A percentile compares a stretch with the other conserved stretches of the same genome.
Conservation (phyloP, 164 flowering plant genomes). For the Piper betle region DNA sequence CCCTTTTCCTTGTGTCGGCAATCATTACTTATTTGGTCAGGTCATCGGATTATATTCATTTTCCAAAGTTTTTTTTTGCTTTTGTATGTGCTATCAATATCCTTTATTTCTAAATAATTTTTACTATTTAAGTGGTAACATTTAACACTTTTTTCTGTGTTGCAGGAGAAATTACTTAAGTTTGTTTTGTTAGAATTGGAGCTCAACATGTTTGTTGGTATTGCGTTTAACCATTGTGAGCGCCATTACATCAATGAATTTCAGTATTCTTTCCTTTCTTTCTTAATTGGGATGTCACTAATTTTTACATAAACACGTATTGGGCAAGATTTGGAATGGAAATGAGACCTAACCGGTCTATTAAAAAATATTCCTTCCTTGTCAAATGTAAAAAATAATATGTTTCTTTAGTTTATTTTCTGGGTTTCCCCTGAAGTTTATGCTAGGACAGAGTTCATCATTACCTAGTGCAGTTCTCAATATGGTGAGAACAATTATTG, state of each 20-base stretch:
- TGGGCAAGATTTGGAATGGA: slow-evolving; percentile 79
- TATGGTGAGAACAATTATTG: neutral
- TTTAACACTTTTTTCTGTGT: slow-evolving; percentile 8
- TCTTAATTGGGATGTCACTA: slow-evolving; percentile 83
- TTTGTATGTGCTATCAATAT: too few species aligned
- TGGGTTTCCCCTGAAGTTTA: neutral
- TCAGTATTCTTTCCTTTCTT: slow-evolving; percentile 73
- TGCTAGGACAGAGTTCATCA: neutral
- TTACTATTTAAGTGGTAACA: neutral
- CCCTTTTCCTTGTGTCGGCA: too few species aligned
- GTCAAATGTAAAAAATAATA: neutral
- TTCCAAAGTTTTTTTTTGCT: too few species aligned
- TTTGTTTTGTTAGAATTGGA: slow-evolving; percentile 80
- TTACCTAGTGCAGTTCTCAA: neutral
- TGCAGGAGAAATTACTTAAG: slow-evolving; percentile 97
- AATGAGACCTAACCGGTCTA: slow-evolving; percentile 19
- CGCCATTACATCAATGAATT: slow-evolving; percentile 40
- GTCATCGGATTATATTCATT: too few species aligned
- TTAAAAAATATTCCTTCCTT: neutral
- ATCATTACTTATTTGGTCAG: too few species aligned
- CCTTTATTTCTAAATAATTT: too few species aligned
- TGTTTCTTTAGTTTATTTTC: neutral
- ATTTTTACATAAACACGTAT: slow-evolving; percentile 92
- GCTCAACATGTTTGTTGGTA: slow-evolving; percentile 73
- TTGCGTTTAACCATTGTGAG: slow-evolving; percentile 65